Evolutionary conservation across 2,329 filamentous ascomycete genomes (phyloP).

Genomic region (Beauveria sp.): DNA sequence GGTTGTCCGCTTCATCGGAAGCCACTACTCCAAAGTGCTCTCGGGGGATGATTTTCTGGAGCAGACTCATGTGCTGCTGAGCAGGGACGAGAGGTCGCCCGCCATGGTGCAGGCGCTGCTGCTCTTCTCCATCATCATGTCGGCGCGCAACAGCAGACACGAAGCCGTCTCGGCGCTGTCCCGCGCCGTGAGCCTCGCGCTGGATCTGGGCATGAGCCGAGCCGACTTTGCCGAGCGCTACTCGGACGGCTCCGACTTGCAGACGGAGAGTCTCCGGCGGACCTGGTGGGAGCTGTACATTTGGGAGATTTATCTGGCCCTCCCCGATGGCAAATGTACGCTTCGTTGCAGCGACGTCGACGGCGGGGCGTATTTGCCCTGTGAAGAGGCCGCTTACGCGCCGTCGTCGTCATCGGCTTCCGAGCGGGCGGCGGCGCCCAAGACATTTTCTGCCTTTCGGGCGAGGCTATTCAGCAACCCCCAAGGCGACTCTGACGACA

Average conservation of each 20-base stretch:
- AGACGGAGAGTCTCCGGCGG: not conserved
- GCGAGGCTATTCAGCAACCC: not conserved
- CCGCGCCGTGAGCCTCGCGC: not conserved
- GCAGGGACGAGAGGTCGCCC: not conserved
- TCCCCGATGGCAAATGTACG: not conserved
- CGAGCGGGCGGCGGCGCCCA: not conserved
- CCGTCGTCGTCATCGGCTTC: too few relatives aligned
- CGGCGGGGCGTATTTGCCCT: not conserved
- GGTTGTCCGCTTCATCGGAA: not conserved
- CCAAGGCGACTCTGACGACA: not conserved
- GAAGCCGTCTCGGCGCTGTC: not conserved
- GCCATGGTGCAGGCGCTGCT: conserved; percentile 2
- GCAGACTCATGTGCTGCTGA: not conserved
- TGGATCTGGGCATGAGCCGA: not conserved
- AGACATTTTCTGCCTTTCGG: not conserved
- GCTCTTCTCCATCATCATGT: not conserved
- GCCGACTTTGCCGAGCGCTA: not conserved
- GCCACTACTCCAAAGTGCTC: not conserved
- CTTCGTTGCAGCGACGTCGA: not conserved
- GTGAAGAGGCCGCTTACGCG: not conserved
- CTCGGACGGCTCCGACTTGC: not conserved
- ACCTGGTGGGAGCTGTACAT: conserved; percentile 1
- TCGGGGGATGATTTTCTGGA: not conserved
- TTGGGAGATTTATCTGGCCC: not conserved
- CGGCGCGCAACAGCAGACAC: not conserved